These are phyloP conservation scores for Zymoseptoria crescenta DNA, from an alignment of 2,329 filamentous ascomycete genomes.

Conservation along the genomic window DNA sequence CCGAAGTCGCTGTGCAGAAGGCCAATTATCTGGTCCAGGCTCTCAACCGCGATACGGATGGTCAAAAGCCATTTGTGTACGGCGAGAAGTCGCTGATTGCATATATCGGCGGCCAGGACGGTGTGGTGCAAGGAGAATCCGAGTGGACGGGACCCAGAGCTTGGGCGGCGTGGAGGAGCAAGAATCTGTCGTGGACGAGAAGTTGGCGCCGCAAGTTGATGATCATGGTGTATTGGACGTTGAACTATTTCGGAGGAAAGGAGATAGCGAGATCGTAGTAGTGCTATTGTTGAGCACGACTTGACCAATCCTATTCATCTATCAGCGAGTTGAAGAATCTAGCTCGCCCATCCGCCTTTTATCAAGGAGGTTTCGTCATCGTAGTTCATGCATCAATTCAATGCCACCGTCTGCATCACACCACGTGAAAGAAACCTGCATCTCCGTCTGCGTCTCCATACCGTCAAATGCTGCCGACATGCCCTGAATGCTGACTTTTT, in stretches of 20 bases:
- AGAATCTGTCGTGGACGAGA: conserved; percentile 27
- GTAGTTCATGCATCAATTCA: neutral
- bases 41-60: conserved; percentile 18
- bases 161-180: conserved; percentile 39
- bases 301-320: neutral
- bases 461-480: neutral
- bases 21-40: conserved; percentile 29
- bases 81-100: conserved; percentile 33
- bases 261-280: conserved; percentile 24
- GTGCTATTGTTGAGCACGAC: neutral
- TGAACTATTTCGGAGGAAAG: conserved; percentile 21
- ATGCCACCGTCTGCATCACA: neutral
- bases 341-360: neutral
- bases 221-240: conserved; percentile 24
- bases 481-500: neutral
- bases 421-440: too few species aligned
- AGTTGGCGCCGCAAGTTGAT: conserved; percentile 26
- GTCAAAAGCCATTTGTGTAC: conserved; percentile 30
- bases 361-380: too few species aligned
- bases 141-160: conserved; percentile 37
- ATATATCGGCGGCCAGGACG: conserved; percentile 37
- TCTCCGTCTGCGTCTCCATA: neutral
- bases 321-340: neutral
- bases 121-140: conserved; percentile 33
- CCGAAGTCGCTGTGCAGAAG: conserved; percentile 34